A percentile compares a stretch with the other conserved stretches of the same genome.
Evolutionary conservation across 371 early-diverging fungal species (phyloP).

Genomic region (Mucor plumbeus): DNA sequence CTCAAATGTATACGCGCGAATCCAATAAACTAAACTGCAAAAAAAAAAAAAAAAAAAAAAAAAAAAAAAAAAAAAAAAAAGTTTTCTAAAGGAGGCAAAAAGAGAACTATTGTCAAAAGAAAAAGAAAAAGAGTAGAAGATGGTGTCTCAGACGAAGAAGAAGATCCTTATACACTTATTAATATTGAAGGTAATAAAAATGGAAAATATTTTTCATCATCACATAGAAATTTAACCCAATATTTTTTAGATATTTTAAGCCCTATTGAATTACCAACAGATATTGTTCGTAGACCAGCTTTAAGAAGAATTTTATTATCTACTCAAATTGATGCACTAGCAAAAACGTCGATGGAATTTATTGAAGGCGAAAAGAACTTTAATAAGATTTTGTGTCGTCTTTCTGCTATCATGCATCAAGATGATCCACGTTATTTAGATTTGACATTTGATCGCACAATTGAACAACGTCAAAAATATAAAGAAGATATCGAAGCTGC

Average conservation of each 20-base stretch:
- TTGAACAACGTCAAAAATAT: constrained; percentile 37
- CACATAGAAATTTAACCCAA: neutral
- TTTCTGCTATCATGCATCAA: constrained; percentile 52
- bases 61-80: no score
- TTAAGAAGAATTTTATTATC: constrained; percentile 51
- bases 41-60: no score
- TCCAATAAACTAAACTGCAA: neutral
- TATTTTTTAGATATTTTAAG: constrained; percentile 47
- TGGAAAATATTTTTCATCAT: neutral
- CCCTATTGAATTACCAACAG: constrained; percentile 58
- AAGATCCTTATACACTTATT: constrained; percentile 57
- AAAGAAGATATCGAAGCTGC: constrained; percentile 32
- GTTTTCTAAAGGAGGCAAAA: constrained; percentile 46
- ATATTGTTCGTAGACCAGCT: constrained; percentile 53
- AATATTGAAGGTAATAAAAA: constrained; percentile 56
- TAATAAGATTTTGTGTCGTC: constrained; percentile 52
- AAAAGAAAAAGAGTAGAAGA: constrained; percentile 45
- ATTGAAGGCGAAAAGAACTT: constrained; percentile 59
- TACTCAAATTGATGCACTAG: constrained; percentile 48
- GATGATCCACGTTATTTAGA: constrained; percentile 60
- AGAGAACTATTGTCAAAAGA: constrained; percentile 46
- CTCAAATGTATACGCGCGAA: neutral
- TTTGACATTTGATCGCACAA: constrained; percentile 45
- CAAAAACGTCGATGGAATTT: constrained; percentile 55
- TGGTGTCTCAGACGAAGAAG: constrained; percentile 49